Conservation (phyloP, 2,329 filamentous ascomycete species). For the Cordyceps cateniannulata region DNA sequence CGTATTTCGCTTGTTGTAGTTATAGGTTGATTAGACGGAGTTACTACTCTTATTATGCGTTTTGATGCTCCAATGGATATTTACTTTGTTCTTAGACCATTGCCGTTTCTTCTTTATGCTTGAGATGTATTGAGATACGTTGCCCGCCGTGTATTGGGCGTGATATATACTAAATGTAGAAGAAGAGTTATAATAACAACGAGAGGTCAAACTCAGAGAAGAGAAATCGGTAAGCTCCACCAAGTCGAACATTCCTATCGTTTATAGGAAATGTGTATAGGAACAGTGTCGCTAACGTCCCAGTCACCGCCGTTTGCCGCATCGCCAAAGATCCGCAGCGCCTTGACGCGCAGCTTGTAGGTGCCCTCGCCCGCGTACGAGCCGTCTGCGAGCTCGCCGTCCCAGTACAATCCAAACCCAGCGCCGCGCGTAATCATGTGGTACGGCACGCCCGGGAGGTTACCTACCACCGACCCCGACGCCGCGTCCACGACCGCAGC, state of each 20-base stretch:
- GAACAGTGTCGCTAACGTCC: slow-evolving; percentile 29
- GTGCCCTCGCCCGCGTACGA: slow-evolving; percentile 33
- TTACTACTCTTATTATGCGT: slow-evolving; percentile 9
- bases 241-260: background rate
- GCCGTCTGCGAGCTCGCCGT: slow-evolving; percentile 35
- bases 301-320: slow-evolving; percentile 30
- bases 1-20: slow-evolving; percentile 12
- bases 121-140: background rate
- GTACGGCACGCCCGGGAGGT: slow-evolving; percentile 29
- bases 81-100: slow-evolving; percentile 11
- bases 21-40: slow-evolving; percentile 13
- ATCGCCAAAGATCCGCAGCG: slow-evolving; percentile 39
- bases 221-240: too few relatives aligned
- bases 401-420: slow-evolving; percentile 25
- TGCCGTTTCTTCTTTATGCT: background rate
- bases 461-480: slow-evolving; percentile 24
- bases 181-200: background rate
- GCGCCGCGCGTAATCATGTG: slow-evolving; percentile 18
- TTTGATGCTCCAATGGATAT: slow-evolving; percentile 8
- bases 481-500: slow-evolving; percentile 30
- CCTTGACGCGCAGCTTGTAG: slow-evolving; percentile 37
- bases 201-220: too few relatives aligned
- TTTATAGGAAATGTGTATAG: slow-evolving; percentile 7
- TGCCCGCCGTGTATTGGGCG: background rate
- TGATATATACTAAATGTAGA: background rate